These are phyloP conservation scores for Ophiostoma ips DNA, from an alignment of 2,329 filamentous ascomycete genomes.

Conservation along the genomic window DNA sequence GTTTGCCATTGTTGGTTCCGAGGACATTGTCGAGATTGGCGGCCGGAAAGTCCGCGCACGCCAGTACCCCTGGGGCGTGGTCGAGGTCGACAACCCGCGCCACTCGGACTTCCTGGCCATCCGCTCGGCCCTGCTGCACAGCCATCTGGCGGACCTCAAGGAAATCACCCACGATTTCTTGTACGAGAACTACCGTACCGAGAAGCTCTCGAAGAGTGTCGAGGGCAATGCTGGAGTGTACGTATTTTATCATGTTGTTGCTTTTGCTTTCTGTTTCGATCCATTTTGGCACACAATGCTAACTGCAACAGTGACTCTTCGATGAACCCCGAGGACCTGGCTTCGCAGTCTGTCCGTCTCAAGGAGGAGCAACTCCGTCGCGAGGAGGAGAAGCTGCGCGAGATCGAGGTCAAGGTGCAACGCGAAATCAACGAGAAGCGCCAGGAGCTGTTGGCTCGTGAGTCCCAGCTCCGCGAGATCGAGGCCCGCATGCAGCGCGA, in stretches of 20 bases:
- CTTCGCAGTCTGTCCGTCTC: conserved; percentile 90
- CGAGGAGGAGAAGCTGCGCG: conserved; percentile 98
- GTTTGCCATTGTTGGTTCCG: conserved; percentile 95
- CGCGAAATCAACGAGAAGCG: conserved; percentile 99
- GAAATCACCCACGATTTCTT: conserved; percentile 99
- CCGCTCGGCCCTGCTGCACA: conserved; percentile 89
- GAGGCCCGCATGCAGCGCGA: conserved; percentile 94
- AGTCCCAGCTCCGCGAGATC: conserved; percentile 97
- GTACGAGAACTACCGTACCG: conserved; percentile 99
- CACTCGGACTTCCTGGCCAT: conserved; percentile 98
- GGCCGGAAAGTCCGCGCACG: conserved; percentile 84
- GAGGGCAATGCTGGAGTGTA: conserved; percentile 81
- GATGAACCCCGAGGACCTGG: conserved; percentile 95
- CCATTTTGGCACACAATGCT: background rate
- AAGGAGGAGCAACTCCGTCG: conserved; percentile 99
- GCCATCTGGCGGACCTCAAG: conserved; percentile 94
- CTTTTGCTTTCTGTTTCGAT: background rate
- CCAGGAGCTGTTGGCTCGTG: conserved; percentile 91
- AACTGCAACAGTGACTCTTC: conserved; percentile 53
- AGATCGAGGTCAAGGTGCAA: conserved; percentile 99
- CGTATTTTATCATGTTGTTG: conserved; percentile 27
- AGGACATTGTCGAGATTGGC: conserved; percentile 88
- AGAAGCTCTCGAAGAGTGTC: conserved; percentile 99
- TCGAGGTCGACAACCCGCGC: conserved; percentile 97
- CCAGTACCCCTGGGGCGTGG: conserved; percentile 98